Evolutionary conservation across 768 basidiomycete species (phyloP), one percentile per base, ranked within the genome.

Genomic region (Amanita pallidorosea): DNA sequence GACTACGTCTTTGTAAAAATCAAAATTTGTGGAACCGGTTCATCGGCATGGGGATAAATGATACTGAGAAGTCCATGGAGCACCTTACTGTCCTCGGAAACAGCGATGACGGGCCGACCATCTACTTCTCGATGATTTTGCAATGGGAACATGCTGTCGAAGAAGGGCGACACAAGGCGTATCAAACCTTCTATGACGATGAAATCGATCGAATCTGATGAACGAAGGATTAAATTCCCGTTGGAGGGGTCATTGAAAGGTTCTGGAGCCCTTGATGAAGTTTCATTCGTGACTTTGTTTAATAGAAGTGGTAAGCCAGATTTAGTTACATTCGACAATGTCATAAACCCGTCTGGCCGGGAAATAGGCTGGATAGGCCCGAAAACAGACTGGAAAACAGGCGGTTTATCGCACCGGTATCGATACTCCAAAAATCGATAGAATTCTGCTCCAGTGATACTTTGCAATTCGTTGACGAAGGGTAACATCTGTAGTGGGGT

Each of bases 401-500:
- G 4, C 20, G 22, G 23, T 7, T 27, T 27, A n/a, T 48, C 48
- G n/a, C 48, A 49, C 11, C 37, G 27, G 25, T 9, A 41, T 15
- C 48, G 20, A 27, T 49, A 49, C 9, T 41, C 27, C 38, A 49
- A 29, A 27, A 31, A 49, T 5, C 40, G 38, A 41, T 33, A 49
- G 13, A 49, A 41, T 2, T 25, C 40, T 17, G 38, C 38, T 7
- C 48, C 48, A 17, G 12, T 49, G 37, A 49, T 49, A 29, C 18
- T 17, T 29, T 22, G 27, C 20, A 49, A 22, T 38, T 49, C 48
- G 11, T 49, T 18, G 15, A 31, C 9, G 40, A 27, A 49, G 13
- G 38, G 8, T 13, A 29, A 29, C 29, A 29, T 9, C 29, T 9
- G 29, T 29, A 49, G 76, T 80, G 7, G 66, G 73, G 50, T 75